Percentiles rank a stretch among this genome's conserved stretches.
Evolutionary conservation across 305 asterid species (phyloP).

Genomic region (Andrographis paniculata): DNA sequence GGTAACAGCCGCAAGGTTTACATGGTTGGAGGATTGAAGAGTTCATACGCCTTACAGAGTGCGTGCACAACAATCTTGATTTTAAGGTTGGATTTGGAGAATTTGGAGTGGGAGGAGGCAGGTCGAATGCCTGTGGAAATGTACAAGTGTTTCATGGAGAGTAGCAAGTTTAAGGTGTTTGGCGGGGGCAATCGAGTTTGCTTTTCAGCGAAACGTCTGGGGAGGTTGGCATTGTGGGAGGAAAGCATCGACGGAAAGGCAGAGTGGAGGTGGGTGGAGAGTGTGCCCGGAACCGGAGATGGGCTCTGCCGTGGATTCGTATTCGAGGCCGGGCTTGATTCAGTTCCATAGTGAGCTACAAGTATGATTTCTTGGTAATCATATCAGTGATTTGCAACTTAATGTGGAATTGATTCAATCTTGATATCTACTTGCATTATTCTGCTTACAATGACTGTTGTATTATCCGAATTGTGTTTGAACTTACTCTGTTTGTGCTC

Average conservation of each 20-base stretch:
- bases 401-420: not conserved
- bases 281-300: constrained; percentile 74
- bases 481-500: too few relatives aligned
- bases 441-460: constrained; percentile 10
- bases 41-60: constrained; percentile 66
- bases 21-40: constrained; percentile 81
- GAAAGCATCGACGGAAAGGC: constrained; percentile 43
- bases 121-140: constrained; percentile 85
- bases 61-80: constrained; percentile 76
- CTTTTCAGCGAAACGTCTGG: constrained; percentile 78
- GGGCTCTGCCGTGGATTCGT: constrained; percentile 80
- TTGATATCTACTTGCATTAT: constrained; percentile 8
- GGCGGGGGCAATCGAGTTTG: constrained; percentile 84
- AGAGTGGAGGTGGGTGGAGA: constrained; percentile 82
- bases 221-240: constrained; percentile 80
- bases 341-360: constrained; percentile 27
- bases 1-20: constrained; percentile 50
- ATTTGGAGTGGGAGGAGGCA: constrained; percentile 88
- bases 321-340: constrained; percentile 70
- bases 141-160: constrained; percentile 68
- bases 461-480: constrained; percentile 8
- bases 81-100: constrained; percentile 76
- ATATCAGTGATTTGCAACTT: constrained; percentile 1
- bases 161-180: constrained; percentile 90
- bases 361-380: constrained; percentile 6